Conservation (phyloP, 2,329 filamentous ascomycete genomes). For the Xylariaceae sp. region DNA sequence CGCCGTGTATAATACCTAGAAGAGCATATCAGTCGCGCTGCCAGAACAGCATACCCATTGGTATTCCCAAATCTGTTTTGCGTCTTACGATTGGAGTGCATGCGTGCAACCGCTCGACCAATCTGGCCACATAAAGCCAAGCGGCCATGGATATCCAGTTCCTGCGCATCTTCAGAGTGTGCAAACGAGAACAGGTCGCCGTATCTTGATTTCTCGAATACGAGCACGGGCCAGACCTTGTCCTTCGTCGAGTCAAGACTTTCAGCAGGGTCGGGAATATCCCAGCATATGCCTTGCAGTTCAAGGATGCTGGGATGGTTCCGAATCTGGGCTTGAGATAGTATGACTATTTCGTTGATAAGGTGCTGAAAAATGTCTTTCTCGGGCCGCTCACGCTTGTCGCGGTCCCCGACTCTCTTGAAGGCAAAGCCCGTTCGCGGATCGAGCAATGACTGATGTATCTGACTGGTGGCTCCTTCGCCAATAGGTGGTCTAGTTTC, state of each 20-base stretch:
- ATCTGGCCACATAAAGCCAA: background rate
- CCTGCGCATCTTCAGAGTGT: background rate
- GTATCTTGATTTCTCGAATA: background rate
- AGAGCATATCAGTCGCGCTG: background rate
- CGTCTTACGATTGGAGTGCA: background rate
- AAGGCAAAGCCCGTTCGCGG: background rate
- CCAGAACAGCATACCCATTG: background rate
- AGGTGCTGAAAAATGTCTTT: background rate
- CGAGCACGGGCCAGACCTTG: background rate
- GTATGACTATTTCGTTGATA: background rate
- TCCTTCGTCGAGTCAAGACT: background rate
- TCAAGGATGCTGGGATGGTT: background rate
- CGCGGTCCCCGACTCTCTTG: background rate
- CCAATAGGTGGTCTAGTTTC: background rate
- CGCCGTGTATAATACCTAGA: background rate
- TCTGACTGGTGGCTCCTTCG: background rate
- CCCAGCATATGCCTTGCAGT: background rate
- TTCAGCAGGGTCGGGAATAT: too few relatives aligned
- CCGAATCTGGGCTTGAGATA: background rate
- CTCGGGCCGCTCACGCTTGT: background rate
- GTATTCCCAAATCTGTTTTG: too few relatives aligned
- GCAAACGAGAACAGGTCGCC: background rate
- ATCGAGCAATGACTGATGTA: background rate
- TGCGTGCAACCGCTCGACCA: background rate
- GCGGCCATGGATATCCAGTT: background rate